Evolutionary conservation across 2,329 filamentous ascomycete species (phyloP), one percentile per base, ranked within the genome.

Genomic region (Claviceps digitariae): DNA sequence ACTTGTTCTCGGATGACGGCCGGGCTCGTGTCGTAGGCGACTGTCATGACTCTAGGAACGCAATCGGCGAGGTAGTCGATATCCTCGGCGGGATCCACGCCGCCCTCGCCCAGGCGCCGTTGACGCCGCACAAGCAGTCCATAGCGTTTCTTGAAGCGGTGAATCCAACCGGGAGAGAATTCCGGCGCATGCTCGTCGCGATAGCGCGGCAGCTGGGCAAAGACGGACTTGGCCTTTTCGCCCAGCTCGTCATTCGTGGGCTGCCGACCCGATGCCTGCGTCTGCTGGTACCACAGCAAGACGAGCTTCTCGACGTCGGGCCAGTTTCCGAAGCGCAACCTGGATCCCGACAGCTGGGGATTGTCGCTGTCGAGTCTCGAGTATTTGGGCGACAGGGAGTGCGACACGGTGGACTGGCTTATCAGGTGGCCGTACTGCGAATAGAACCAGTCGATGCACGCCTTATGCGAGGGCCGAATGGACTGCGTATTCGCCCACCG

Each of bases 131-230:
- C 74, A 20, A 82, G 68, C 17, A 82, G 69, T 0, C 78, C 78
- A 55, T 82, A 82, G 12, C 79, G 73, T 63, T 81, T 82, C 67
- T 82, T 82, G 67, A 82, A 82, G 38, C 79, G 73, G 59, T 82
- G 79, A 54, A 82, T 82, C 79, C 79, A 82, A 43, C 79, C 79
- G 0, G 79, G 79, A 0, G 78, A 81, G 63, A 82, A 82, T 63
- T 82, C 79, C 48, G 79, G 79, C 1, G 78, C 69, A n/a, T 66
- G 66, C 62, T 82, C 77, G 57, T 78, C 78, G 62, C 78, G 79
- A 64, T 82, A 82, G 20, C 78, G 76, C 17, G 78, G 78, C 29
- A 82, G 68, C 59, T 78, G 74, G 45, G 68, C 67, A 63, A 82
- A 82, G 58, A 82, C 79, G 54, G 67, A 62, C 63, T 81, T 82